A percentile compares a stretch with the other conserved stretches of the same genome.
Evolutionary conservation across 805 yeast genomes (phyloP).

Genomic region (Candida vartiovaarae): DNA sequence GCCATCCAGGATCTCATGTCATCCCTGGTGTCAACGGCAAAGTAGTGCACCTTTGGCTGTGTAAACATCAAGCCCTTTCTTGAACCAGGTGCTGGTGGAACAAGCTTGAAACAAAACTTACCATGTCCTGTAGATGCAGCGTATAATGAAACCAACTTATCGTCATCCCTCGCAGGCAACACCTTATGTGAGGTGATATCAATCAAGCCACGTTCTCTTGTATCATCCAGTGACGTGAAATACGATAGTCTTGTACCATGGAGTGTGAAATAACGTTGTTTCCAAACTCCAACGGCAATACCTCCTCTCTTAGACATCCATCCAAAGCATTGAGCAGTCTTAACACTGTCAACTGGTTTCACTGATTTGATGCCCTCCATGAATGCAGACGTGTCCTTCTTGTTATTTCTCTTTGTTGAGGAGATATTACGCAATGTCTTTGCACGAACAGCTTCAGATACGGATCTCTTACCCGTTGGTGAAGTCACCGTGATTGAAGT

Average conservation of each 20-base stretch:
- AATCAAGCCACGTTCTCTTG: slow-evolving; percentile 83
- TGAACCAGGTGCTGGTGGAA: slow-evolving; percentile 98
- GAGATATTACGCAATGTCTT: slow-evolving; percentile 49
- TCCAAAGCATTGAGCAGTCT: slow-evolving; percentile 73
- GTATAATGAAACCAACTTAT: slow-evolving; percentile 74
- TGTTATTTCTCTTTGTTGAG: slow-evolving; percentile 39
- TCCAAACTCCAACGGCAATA: slow-evolving; percentile 84
- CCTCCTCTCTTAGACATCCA: slow-evolving; percentile 96
- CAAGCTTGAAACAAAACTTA: slow-evolving; percentile 82
- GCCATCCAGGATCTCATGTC: slow-evolving; percentile 96
- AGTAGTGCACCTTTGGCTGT: slow-evolving; percentile 91
- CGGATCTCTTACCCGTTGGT: slow-evolving; percentile 31
- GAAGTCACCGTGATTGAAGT: not conserved
- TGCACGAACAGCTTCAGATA: slow-evolving; percentile 42
- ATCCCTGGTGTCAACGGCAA: slow-evolving; percentile 86
- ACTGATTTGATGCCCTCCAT: slow-evolving; percentile 80
- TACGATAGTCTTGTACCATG: slow-evolving; percentile 93
- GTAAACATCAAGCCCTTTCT: slow-evolving; percentile 93
- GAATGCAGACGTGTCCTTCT: slow-evolving; percentile 70
- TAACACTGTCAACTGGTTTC: slow-evolving; percentile 71
- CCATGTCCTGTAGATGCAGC: slow-evolving; percentile 95
- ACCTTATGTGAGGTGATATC: slow-evolving; percentile 95
- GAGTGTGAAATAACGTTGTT: slow-evolving; percentile 71
- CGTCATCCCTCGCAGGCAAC: slow-evolving; percentile 76
- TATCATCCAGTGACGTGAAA: slow-evolving; percentile 70